Conservation (phyloP, 1,139 yeast genomes). For the Wickerhamomyces sp. region DNA sequence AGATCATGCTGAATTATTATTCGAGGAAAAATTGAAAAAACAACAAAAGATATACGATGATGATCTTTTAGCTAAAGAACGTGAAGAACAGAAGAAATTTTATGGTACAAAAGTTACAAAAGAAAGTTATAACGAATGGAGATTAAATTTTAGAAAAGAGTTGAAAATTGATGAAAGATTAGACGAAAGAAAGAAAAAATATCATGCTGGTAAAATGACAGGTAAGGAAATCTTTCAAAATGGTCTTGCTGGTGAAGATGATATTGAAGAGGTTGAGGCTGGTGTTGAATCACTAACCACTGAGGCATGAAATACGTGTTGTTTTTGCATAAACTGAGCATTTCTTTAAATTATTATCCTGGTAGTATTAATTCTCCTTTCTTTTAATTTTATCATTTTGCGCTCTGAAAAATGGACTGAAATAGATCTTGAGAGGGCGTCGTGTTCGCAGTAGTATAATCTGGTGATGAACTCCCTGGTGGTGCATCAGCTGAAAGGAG, state of each 20-base stretch:
- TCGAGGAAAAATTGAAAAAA: slow-evolving; percentile 48
- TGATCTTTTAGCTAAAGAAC: slow-evolving; percentile 51
- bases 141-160: slow-evolving; percentile 52
- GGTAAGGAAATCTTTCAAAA: slow-evolving; percentile 87
- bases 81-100: slow-evolving; percentile 71
- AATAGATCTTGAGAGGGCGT: slow-evolving; percentile 20
- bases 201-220: slow-evolving; percentile 72
- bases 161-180: slow-evolving; percentile 53
- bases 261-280: slow-evolving; percentile 30
- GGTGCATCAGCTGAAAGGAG: background rate
- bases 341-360: no score
- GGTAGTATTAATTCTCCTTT: no score
- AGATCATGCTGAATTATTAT: slow-evolving; percentile 69
- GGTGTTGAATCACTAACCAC: slow-evolving; percentile 9
- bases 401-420: slow-evolving; percentile 20
- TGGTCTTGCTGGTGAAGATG: slow-evolving; percentile 72
- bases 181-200: slow-evolving; percentile 42
- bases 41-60: slow-evolving; percentile 57
- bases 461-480: no score
- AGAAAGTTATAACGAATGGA: slow-evolving; percentile 70
- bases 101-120: slow-evolving; percentile 74
- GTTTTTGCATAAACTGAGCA: no score
- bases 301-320: no score
- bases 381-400: no score
- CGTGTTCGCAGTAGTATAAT: background rate